Base-by-base conservation (phyloP, 2,329 filamentous ascomycete genomes). In the Alternaria infectoria region DNA sequence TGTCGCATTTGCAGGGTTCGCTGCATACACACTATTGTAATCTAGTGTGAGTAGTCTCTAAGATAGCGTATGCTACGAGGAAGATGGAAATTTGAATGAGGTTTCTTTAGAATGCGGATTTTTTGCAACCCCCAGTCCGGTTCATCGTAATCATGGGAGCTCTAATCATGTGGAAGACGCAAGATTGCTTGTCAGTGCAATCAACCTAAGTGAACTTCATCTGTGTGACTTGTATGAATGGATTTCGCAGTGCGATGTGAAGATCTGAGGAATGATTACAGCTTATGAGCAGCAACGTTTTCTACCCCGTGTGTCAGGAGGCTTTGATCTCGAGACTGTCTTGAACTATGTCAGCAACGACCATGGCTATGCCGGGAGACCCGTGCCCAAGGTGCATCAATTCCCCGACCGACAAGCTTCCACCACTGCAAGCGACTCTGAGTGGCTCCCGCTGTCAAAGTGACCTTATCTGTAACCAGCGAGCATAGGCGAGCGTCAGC, bases 401-500 rank as follows among this genome's bases (percentile, higher is more conserved):
- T 43, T 50, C 50, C 43, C 58, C 58, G 30, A 43, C 5, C 23
- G 30, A 55, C 50, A 60, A 55, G 58, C 58, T 55, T 56, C 30
- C 25, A 57, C 45, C 28, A 43, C 36, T 32, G 28, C 32, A 28
- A 56, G 17, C 25, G 44, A 23, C 17, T 17, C 45, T 44, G 11
- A 57, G 52, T 57, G 58, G 58, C 52, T 61, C 45, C 51, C 58
- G 58, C 58, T 61, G 51, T 61, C 58, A 61, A 30, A 44, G 52
- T 45, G 51, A 44, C 45, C 58, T 51, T 61, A 57, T 57, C 51
- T 45, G 44, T 23, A 57, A 47, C 51, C 52, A 50, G 52, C 32
- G 54, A 28, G 49, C 32, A 50, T 44, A 56, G 58, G 45, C 52
- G 52, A 50, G 46, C 30, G 32, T 25, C 25, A 26, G 26, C 8